Conservation (phyloP, 441 rosid genomes). For the Brassica hybrid region DNA sequence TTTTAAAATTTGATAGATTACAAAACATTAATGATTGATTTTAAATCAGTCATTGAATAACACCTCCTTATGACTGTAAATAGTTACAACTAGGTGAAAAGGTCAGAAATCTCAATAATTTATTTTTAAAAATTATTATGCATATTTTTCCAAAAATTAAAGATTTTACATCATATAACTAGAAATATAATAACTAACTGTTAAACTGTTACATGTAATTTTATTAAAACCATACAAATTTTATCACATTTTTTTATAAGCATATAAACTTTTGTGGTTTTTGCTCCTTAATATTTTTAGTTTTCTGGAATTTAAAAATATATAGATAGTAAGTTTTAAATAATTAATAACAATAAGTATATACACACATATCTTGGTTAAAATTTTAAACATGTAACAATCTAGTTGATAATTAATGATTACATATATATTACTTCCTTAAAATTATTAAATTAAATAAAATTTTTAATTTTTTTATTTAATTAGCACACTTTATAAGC, state of each 20-base stretch:
- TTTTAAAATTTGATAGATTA: no score
- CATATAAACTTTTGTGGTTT: background rate
- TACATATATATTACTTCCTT: background rate
- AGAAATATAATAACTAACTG: no score
- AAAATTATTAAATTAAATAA: background rate
- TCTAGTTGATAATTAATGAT: background rate
- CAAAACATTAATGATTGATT: no score
- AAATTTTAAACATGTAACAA: background rate
- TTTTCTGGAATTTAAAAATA: background rate
- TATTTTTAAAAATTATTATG: no score
- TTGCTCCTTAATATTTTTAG: background rate
- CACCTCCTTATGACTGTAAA: background rate
- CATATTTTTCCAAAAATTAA: background rate
- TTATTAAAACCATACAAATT: background rate
- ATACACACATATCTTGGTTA: background rate
- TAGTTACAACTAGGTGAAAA: background rate
- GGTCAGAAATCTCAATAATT: background rate
- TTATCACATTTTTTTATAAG: background rate
- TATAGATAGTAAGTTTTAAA: background rate
- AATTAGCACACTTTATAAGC: background rate
- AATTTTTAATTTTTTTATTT: background rate
- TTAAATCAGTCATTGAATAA: no score
- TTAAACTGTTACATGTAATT: background rate
- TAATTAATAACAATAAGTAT: background rate
- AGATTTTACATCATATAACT: background rate